Conservation (phyloP, 306 rosid genomes). For the Acacia melanoxylon region DNA sequence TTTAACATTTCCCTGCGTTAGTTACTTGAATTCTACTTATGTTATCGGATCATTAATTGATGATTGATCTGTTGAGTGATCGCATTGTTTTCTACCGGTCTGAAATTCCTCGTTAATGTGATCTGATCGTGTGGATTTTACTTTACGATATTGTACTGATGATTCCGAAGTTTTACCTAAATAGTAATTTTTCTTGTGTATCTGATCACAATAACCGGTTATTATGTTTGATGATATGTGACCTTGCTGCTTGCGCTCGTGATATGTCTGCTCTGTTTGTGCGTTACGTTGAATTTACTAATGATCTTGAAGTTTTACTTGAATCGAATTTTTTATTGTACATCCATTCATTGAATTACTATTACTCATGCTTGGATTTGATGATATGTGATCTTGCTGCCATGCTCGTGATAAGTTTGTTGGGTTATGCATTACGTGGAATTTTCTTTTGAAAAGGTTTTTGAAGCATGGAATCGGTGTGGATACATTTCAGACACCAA, state of each 20-base stretch:
- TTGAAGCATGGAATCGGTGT: background rate
- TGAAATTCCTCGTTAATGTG: background rate
- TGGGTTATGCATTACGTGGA: background rate
- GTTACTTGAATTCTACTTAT: no score
- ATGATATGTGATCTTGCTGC: background rate
- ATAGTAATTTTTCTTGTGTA: background rate
- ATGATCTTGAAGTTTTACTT: background rate
- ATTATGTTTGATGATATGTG: background rate
- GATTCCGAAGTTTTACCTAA: background rate
- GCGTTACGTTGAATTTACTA: background rate
- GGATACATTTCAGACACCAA: background rate
- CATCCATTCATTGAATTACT: background rate
- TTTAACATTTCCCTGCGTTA: no score
- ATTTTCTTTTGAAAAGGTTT: background rate
- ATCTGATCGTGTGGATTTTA: constrained; percentile 8
- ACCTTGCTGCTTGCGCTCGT: background rate
- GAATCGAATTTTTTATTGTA: background rate
- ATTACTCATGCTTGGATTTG: no score
- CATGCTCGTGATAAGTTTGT: background rate
- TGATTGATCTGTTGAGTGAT: no score
- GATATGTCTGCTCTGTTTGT: background rate
- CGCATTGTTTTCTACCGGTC: constrained; percentile 23
- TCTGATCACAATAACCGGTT: background rate
- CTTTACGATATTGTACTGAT: background rate
- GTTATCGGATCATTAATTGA: no score